phyloP scores from a whole-genome alignment of 192 early-diverging fungal genomes.

The Endogone sp. region DNA sequence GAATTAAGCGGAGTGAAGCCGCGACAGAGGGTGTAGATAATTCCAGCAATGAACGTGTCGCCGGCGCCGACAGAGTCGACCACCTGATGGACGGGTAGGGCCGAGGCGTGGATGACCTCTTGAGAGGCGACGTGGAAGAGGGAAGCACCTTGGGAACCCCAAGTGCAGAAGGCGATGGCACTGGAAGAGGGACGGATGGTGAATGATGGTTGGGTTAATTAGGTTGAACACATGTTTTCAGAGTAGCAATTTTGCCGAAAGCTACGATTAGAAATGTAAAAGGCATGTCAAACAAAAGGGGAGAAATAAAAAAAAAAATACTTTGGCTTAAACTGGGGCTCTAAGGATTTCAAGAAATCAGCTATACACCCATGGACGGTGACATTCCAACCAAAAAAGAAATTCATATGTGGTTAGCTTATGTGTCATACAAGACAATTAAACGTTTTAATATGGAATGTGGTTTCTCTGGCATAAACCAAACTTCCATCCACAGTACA shows the following conservation, averaged over 20 bases:
- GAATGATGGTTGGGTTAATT: background rate
- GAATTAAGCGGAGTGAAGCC: conserved; percentile 16
- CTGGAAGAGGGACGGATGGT: conserved; percentile 17
- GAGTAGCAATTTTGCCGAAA: background rate
- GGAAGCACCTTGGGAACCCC: conserved; percentile 54
- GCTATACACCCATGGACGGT: background rate
- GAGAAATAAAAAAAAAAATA: conserved; percentile 3
- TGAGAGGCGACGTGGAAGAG: conserved; percentile 32
- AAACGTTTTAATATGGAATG: no score
- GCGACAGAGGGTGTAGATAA: conserved; percentile 35
- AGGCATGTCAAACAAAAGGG: no score
- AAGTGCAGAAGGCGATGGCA: conserved; percentile 60
- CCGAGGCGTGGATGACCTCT: conserved; percentile 21
- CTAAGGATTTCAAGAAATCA: conserved; percentile 10
- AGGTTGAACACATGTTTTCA: background rate
- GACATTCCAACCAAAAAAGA: background rate
- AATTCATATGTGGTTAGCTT: conserved; percentile 1
- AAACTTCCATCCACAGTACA: background rate
- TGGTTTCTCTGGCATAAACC: no score
- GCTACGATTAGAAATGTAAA: background rate
- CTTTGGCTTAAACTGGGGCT: conserved; percentile 16
- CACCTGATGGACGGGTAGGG: conserved; percentile 25
- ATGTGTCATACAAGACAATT: conserved; percentile 29
- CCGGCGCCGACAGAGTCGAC: conserved; percentile 52
- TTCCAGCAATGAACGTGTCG: conserved; percentile 53